Conservation (phyloP, 306 rosid genomes). For the Senna tora region DNA sequence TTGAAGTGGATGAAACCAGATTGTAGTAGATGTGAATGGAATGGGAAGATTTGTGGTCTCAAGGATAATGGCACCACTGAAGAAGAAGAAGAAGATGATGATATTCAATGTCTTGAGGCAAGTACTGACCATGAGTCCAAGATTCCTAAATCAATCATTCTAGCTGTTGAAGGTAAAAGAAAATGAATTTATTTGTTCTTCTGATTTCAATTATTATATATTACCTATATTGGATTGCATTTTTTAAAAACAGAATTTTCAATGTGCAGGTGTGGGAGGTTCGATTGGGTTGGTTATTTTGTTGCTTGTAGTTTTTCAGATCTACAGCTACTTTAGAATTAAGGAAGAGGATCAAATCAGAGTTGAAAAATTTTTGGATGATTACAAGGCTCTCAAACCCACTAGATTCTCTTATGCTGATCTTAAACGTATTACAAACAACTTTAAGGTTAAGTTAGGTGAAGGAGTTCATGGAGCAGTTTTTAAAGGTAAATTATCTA, state of each 20-base stretch:
- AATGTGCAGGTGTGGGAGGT: neutral
- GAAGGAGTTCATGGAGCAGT: slow-evolving; percentile 21
- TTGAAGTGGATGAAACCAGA: neutral
- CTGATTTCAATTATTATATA: neutral
- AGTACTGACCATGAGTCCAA: neutral
- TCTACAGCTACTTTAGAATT: neutral
- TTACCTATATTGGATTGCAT: neutral
- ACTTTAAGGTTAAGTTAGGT: slow-evolving; percentile 22
- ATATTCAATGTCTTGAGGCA: neutral
- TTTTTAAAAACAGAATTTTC: neutral
- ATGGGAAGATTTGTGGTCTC: neutral
- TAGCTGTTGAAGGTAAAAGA: neutral
- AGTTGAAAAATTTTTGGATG: slow-evolving; percentile 17
- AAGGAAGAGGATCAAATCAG: slow-evolving; percentile 1
- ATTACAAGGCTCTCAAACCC: slow-evolving; percentile 12
- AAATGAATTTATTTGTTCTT: neutral
- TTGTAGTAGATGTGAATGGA: neutral
- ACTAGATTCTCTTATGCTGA: slow-evolving; percentile 35
- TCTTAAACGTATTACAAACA: slow-evolving; percentile 28
- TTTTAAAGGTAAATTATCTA: neutral
- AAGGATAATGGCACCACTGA: neutral
- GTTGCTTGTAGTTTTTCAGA: neutral
- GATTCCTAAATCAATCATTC: neutral
- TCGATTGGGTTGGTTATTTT: neutral
- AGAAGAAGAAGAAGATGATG: no score